Evolutionary conservation across 2,329 filamentous ascomycete genomes (phyloP).

Genomic region (Macrophomina pseudophaseolina): DNA sequence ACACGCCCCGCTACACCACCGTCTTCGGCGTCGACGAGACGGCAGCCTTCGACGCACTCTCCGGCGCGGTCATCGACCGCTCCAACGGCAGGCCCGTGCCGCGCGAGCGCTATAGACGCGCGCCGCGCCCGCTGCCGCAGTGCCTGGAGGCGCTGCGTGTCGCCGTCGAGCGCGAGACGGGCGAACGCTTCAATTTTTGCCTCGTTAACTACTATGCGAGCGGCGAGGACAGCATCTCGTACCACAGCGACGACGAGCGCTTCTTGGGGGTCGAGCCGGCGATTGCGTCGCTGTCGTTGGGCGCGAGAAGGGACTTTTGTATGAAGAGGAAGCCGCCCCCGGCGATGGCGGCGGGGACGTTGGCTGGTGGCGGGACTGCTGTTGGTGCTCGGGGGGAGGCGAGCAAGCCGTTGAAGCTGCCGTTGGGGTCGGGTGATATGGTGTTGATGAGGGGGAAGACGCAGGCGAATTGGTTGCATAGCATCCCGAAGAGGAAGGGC

Average conservation of each 20-base stretch:
- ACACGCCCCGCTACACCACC: conserved; percentile 65
- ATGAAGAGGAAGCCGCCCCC: conserved; percentile 74
- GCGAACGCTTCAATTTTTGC: conserved; percentile 76
- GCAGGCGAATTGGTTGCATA: conserved; percentile 79
- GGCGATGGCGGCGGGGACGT: conserved; percentile 32
- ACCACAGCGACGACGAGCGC: conserved; percentile 79
- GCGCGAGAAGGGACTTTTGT: conserved; percentile 74
- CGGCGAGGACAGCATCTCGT: conserved; percentile 76
- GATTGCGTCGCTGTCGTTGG: conserved; percentile 77
- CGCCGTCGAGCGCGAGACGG: conserved; percentile 69
- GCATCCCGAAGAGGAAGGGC: conserved; percentile 74
- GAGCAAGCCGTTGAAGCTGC: conserved; percentile 53
- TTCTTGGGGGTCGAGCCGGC: conserved; percentile 73
- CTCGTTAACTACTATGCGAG: conserved; percentile 85
- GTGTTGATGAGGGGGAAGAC: conserved; percentile 76
- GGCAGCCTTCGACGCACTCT: conserved; percentile 55
- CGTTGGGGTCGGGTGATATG: conserved; percentile 74
- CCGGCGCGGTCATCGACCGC: conserved; percentile 46
- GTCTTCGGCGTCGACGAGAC: conserved; percentile 69
- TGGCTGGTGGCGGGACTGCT: conserved; percentile 27
- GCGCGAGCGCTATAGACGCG: conserved; percentile 60
- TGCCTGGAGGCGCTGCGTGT: conserved; percentile 69
- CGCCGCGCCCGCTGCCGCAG: conserved; percentile 71
- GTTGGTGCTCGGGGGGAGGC: conserved; percentile 28
- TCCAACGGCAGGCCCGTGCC: conserved; percentile 48